Conservation (phyloP, 2,329 filamentous ascomycete species). For the Penicillium brasilianum region DNA sequence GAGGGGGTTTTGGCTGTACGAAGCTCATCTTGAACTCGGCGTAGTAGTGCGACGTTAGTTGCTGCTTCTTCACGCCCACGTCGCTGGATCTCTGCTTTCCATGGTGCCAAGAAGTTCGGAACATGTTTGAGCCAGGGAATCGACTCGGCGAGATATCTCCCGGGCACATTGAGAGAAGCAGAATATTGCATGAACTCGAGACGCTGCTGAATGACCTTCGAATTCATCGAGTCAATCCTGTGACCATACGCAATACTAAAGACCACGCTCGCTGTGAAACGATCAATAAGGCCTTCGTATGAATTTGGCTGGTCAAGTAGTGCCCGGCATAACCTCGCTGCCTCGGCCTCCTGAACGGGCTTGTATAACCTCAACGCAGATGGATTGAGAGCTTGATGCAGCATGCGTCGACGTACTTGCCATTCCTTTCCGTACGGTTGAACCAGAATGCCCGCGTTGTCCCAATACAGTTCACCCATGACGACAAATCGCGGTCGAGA, state of each 20-base stretch:
- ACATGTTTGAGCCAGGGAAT: conserved; percentile 52
- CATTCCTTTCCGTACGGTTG: conserved; percentile 58
- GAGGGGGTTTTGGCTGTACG: conserved; percentile 30
- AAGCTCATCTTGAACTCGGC: conserved; percentile 45
- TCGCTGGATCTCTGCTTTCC: conserved; percentile 44
- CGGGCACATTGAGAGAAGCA: conserved; percentile 55
- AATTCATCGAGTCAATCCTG: conserved; percentile 55
- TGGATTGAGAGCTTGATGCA: conserved; percentile 56
- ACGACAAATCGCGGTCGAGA: conserved; percentile 40
- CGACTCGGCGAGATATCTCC: conserved; percentile 54
- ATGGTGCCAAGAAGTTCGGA: conserved; percentile 52
- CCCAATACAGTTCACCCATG: conserved; percentile 41
- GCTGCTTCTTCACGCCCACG: conserved; percentile 30
- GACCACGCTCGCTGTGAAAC: conserved; percentile 56
- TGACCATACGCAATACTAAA: conserved; percentile 58
- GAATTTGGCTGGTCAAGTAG: conserved; percentile 47
- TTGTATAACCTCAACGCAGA: conserved; percentile 55
- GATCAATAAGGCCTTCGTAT: conserved; percentile 53
- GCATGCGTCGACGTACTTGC: conserved; percentile 50
- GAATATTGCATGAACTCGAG: conserved; percentile 57
- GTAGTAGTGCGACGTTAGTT: conserved; percentile 48
- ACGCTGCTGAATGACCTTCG: conserved; percentile 52
- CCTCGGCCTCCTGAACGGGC: conserved; percentile 57
- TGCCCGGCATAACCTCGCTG: conserved; percentile 50
- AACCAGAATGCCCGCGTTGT: conserved; percentile 52